These are phyloP conservation scores for Chlorella variabilis DNA, from an alignment of 163 green algal genomes.

Conservation along the genomic window DNA sequence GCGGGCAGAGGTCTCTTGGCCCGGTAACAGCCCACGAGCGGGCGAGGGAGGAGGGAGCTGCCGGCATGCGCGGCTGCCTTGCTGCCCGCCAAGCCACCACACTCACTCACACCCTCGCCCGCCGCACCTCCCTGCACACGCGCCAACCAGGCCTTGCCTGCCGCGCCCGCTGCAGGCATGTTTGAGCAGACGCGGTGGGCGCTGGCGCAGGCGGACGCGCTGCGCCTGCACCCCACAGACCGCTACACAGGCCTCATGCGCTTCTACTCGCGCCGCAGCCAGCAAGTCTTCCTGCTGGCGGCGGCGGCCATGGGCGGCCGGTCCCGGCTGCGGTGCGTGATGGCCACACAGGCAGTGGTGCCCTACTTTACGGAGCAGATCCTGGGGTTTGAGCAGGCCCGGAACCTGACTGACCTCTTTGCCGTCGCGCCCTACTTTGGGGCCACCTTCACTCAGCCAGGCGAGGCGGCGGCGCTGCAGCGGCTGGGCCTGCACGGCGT, in stretches of 20 bases:
- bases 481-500: background rate
- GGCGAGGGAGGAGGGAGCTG: too few species aligned
- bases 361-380: conserved; percentile 6
- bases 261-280: background rate
- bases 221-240: background rate
- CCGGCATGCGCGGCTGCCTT: too few species aligned
- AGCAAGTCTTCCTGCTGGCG: background rate
- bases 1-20: too few species aligned
- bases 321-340: background rate
- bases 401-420: background rate
- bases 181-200: background rate
- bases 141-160: too few species aligned
- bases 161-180: background rate
- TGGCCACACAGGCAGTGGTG: conserved; percentile 5
- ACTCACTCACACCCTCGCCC: too few species aligned
- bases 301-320: background rate
- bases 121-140: too few species aligned
- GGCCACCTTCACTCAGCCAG: background rate
- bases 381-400: background rate
- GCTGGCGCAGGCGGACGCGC: background rate
- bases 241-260: background rate
- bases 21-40: too few species aligned
- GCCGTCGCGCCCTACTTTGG: background rate
- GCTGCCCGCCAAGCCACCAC: too few species aligned
- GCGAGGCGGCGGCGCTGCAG: background rate